Evolutionary conservation across 129 eudicot species (phyloP).

Genomic region (Artemisia argyi): DNA sequence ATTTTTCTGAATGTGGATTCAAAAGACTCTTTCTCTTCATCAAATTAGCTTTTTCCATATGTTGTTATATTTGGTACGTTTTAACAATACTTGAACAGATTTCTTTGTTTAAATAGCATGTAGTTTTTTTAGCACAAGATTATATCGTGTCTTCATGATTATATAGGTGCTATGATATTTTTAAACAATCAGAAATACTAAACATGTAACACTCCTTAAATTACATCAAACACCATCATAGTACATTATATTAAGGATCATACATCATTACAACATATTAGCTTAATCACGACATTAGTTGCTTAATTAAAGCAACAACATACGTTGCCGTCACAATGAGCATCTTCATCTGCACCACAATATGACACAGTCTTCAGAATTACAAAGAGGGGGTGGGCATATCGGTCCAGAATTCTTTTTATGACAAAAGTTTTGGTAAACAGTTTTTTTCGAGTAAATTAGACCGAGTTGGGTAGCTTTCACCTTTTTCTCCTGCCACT

Average conservation of each 20-base stretch:
- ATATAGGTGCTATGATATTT: too few species aligned
- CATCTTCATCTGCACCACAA: background rate
- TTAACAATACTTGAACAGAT: too few species aligned
- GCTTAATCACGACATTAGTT: background rate
- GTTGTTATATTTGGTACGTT: background rate
- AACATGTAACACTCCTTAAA: too few species aligned
- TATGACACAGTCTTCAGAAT: background rate
- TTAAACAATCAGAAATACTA: too few species aligned
- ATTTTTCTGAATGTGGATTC: constrained; percentile 8
- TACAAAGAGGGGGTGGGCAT: background rate
- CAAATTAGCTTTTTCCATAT: background rate
- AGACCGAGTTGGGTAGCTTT: background rate
- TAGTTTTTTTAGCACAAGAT: too few species aligned
- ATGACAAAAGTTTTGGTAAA: background rate
- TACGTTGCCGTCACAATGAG: background rate
- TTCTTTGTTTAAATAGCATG: too few species aligned
- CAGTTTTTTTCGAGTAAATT: background rate
- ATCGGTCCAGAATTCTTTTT: background rate
- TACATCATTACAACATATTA: background rate
- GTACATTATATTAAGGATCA: too few species aligned
- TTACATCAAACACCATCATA: too few species aligned
- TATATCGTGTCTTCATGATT: too few species aligned
- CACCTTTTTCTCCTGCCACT: background rate
- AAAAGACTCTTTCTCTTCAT: background rate
- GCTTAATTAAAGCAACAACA: constrained; percentile 5